A percentile compares a stretch with the other conserved stretches of the same genome.
Conservation (phyloP, 2,329 filamentous ascomycete genomes). For the Neofusicoccum umdonicola region DNA sequence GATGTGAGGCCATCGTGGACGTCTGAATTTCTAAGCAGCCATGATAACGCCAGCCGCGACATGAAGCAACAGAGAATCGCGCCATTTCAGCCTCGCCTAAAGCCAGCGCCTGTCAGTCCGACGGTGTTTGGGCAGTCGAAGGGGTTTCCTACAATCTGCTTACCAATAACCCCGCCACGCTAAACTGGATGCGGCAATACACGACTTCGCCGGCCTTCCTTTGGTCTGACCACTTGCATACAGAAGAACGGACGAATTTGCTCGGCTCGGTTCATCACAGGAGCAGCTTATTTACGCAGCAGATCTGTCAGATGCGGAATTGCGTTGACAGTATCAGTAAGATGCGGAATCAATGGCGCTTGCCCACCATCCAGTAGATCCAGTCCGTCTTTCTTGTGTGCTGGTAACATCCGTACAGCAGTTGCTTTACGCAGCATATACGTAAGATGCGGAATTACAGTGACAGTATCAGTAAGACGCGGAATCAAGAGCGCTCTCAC, state of each 20-base stretch:
- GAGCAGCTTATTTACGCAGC: not conserved
- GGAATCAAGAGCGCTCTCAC: not conserved
- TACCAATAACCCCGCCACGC: not conserved
- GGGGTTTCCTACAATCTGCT: not conserved
- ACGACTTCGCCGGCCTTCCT: not conserved
- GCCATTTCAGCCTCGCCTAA: not conserved
- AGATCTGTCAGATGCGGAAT: not conserved
- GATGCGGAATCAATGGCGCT: not conserved
- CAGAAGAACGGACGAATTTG: not conserved
- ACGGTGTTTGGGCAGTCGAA: not conserved
- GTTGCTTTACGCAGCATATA: not conserved
- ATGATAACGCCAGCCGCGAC: too few species aligned
- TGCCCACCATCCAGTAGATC: not conserved
- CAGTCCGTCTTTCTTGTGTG: not conserved
- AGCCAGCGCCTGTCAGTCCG: not conserved
- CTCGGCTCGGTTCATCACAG: not conserved
- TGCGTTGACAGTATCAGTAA: not conserved
- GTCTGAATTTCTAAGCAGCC: not conserved
- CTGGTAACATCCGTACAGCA: not conserved
- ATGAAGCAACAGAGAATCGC: not conserved
- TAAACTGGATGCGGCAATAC: not conserved
- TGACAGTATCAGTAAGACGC: not conserved
- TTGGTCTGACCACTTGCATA: too few species aligned
- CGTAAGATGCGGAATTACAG: not conserved
- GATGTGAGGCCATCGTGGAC: not conserved